Evolutionary conservation across 2,329 filamentous ascomycete species (phyloP).

Genomic region (Cordyceps cateniannulata): DNA sequence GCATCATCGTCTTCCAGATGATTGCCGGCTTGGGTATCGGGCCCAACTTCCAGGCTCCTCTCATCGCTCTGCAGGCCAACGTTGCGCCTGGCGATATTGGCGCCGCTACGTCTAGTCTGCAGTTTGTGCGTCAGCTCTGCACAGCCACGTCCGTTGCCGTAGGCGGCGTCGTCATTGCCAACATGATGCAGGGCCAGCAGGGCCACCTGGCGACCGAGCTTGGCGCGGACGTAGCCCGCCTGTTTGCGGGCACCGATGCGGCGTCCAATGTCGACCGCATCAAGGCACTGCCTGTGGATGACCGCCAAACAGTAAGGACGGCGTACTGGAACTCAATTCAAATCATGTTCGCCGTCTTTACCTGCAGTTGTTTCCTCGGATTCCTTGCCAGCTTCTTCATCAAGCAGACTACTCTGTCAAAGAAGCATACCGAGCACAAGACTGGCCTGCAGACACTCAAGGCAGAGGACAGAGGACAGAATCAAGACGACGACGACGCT

Average conservation of each 20-base stretch:
- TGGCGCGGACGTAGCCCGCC: slow-evolving; percentile 39
- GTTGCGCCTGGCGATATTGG: slow-evolving; percentile 58
- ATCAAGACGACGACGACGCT: slow-evolving; percentile 6
- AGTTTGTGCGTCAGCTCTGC: slow-evolving; percentile 62
- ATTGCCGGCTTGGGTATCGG: slow-evolving; percentile 59
- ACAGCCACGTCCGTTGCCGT: slow-evolving; percentile 64
- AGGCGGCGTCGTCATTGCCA: slow-evolving; percentile 75
- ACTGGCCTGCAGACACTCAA: slow-evolving; percentile 45
- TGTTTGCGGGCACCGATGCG: slow-evolving; percentile 53
- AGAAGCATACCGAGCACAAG: slow-evolving; percentile 51
- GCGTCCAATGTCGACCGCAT: slow-evolving; percentile 55
- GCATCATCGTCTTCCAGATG: slow-evolving; percentile 55
- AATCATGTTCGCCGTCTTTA: slow-evolving; percentile 54
- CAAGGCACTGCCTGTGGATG: slow-evolving; percentile 38
- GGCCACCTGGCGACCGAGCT: slow-evolving; percentile 42
- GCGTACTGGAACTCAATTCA: slow-evolving; percentile 45
- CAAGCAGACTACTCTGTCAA: slow-evolving; percentile 43
- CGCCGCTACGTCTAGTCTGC: slow-evolving; percentile 60
- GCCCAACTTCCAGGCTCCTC: slow-evolving; percentile 62
- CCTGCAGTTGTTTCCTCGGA: slow-evolving; percentile 40
- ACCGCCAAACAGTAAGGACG: slow-evolving; percentile 35
- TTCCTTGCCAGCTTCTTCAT: slow-evolving; percentile 43
- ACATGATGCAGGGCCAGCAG: slow-evolving; percentile 57
- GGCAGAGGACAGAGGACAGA: slow-evolving; percentile 15
- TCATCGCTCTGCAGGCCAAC: slow-evolving; percentile 61